Percentiles rank a stretch among this genome's conserved stretches.
Evolutionary conservation across 345 rosid genomes (phyloP).

Genomic region (Corymbia maculata): DNA sequence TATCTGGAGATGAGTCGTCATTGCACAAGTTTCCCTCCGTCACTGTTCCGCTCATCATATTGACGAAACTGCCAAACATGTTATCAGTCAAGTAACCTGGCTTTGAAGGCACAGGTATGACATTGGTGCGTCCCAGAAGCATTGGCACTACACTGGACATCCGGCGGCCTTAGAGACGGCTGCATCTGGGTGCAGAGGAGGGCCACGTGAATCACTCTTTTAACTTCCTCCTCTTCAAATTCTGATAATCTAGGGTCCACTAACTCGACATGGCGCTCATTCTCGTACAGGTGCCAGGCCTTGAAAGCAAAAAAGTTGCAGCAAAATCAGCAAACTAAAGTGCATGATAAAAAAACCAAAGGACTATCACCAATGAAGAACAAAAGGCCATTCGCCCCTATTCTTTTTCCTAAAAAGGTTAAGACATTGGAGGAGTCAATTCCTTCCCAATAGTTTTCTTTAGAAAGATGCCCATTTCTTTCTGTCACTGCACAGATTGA

Average conservation of each 20-base stretch:
- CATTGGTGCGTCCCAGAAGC: conserved; percentile 62
- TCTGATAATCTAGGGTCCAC: conserved; percentile 22
- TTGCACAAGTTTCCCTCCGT: background rate
- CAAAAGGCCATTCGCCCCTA: background rate
- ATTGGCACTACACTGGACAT: conserved; percentile 61
- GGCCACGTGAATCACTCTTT: conserved; percentile 35
- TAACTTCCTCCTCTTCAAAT: conserved; percentile 30
- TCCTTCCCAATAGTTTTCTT: background rate
- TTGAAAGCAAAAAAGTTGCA: background rate
- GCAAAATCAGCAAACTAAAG: background rate
- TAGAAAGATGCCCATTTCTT: background rate
- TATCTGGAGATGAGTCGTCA: background rate
- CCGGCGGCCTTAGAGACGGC: conserved; percentile 34
- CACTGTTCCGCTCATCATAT: background rate
- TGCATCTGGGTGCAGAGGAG: conserved; percentile 55
- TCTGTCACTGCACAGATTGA: background rate
- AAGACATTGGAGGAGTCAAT: background rate
- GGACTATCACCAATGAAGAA: background rate
- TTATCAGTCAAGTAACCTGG: conserved; percentile 35
- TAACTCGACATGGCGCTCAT: conserved; percentile 20
- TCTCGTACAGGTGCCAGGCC: conserved; percentile 54
- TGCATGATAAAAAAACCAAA: background rate
- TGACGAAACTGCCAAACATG: background rate
- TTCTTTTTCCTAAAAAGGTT: background rate
- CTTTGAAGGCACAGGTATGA: conserved; percentile 8